phyloP scores from a whole-genome alignment of 148 eudicot genomes.

The Heliamphora exappendiculata region DNA sequence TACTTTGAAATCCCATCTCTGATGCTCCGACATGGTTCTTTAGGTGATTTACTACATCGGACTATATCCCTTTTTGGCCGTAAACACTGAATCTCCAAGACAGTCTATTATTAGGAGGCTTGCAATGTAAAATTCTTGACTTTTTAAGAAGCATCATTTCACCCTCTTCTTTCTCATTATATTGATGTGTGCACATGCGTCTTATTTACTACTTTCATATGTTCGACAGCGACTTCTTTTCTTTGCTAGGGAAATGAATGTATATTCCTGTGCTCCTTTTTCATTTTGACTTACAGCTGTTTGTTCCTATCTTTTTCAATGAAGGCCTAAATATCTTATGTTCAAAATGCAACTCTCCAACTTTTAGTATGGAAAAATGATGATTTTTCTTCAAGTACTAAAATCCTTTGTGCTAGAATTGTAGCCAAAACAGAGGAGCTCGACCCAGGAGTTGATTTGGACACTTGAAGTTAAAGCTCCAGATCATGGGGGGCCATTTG shows the following conservation, averaged over 20 bases:
- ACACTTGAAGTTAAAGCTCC: background rate
- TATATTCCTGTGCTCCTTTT: background rate
- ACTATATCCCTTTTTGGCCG: conserved; percentile 76
- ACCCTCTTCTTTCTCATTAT: conserved; percentile 4
- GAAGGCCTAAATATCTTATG: background rate
- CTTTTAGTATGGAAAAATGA: background rate
- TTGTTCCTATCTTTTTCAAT: background rate
- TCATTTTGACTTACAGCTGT: background rate
- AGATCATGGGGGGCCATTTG: background rate
- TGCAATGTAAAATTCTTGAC: conserved; percentile 43
- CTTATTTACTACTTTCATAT: background rate
- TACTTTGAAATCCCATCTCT: background rate
- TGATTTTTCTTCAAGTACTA: background rate
- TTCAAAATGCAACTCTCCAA: background rate
- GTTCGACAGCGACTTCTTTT: background rate
- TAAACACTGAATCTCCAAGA: conserved; percentile 48
- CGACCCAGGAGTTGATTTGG: background rate
- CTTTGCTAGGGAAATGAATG: background rate
- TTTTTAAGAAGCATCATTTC: background rate
- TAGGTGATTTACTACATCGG: conserved; percentile 66
- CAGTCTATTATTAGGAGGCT: conserved; percentile 58
- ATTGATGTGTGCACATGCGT: background rate
- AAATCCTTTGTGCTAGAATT: background rate
- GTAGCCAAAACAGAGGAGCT: background rate
- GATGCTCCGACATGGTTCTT: conserved; percentile 9